A percentile compares a stretch with the other conserved stretches of the same genome.
These are phyloP conservation scores for Stylonectria norvegica DNA, from an alignment of 2,329 filamentous ascomycete species.

Conservation along the genomic window DNA sequence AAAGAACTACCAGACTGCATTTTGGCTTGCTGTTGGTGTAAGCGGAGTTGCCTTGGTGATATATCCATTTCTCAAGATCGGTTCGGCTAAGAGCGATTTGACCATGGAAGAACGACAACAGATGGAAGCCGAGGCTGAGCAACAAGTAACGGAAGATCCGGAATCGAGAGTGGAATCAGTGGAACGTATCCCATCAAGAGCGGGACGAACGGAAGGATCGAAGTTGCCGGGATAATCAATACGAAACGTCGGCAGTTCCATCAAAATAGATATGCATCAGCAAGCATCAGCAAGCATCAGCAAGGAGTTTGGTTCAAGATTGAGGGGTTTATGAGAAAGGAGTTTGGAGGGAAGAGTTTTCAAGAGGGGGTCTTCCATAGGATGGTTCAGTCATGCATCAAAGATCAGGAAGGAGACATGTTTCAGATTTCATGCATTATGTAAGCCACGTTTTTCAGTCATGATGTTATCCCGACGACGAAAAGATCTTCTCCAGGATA, in stretches of 20 bases:
- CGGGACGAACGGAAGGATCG: conserved; percentile 6
- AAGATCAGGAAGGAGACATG: no score
- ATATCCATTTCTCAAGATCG: conserved; percentile 22
- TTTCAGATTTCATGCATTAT: no score
- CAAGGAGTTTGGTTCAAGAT: conserved; percentile 4
- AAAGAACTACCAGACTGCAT: conserved; percentile 26
- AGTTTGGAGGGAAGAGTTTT: no score
- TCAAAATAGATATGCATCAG: no score
- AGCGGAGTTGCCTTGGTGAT: conserved; percentile 18
- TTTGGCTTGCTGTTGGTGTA: conserved; percentile 25
- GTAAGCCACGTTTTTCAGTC: no score
- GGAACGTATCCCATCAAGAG: no score
- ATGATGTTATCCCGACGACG: no score
- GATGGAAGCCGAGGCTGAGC: conserved; percentile 18
- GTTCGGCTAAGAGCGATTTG: conserved; percentile 26
- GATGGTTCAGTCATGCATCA: no score
- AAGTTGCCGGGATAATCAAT: conserved; percentile 9
- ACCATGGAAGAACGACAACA: conserved; percentile 24
- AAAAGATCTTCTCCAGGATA: no score
- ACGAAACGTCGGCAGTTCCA: conserved; percentile 8
- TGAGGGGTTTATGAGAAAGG: conserved; percentile 6
- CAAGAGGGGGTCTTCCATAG: no score
- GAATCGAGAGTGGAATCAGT: no score
- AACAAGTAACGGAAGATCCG: no score
- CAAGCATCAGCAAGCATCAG: conserved; percentile 1